Conservation (phyloP, 2,329 filamentous ascomycete genomes). For the Arthroderma sp. region DNA sequence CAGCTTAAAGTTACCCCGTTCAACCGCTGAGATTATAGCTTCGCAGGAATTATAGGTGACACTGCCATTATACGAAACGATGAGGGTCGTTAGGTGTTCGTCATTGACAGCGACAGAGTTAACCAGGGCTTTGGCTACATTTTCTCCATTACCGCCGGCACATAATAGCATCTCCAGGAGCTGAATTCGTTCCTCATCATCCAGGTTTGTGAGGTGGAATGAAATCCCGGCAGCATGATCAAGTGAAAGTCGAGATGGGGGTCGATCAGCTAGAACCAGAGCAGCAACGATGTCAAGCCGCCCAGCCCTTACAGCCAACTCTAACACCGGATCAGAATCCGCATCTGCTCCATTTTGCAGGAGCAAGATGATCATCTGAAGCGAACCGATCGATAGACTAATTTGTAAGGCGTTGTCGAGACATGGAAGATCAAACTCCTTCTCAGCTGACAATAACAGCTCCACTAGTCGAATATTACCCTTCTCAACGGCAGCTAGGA, state of each 20-base stretch:
- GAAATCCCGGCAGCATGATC: conserved; percentile 40
- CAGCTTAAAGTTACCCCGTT: conserved; percentile 34
- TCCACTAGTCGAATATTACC: conserved; percentile 7
- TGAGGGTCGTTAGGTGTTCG: conserved; percentile 42
- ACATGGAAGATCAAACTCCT: conserved; percentile 5
- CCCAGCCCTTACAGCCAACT: conserved; percentile 17
- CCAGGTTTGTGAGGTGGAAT: conserved; percentile 34
- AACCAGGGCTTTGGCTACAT: conserved; percentile 36
- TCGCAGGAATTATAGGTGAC: conserved; percentile 41
- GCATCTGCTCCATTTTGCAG: conserved; percentile 11
- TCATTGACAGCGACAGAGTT: conserved; percentile 39
- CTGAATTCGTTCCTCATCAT: conserved; percentile 37
- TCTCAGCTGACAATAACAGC: conserved; percentile 8
- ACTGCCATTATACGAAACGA: conserved; percentile 42
- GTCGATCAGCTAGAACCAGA: conserved; percentile 40
- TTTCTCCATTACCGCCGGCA: conserved; percentile 43
- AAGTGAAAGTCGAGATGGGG: conserved; percentile 37
- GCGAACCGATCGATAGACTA: conserved; percentile 6
- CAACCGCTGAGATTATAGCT: conserved; percentile 38
- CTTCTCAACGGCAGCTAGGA: conserved; percentile 6
- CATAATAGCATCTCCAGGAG: conserved; percentile 46
- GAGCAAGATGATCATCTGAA: conserved; percentile 7
- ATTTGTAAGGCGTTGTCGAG: conserved; percentile 9
- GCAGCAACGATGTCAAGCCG: conserved; percentile 43
- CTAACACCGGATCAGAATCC: conserved; percentile 6